Base-by-base conservation (phyloP, 2,329 filamentous ascomycete species). In the Stemphylium vesicarium region DNA sequence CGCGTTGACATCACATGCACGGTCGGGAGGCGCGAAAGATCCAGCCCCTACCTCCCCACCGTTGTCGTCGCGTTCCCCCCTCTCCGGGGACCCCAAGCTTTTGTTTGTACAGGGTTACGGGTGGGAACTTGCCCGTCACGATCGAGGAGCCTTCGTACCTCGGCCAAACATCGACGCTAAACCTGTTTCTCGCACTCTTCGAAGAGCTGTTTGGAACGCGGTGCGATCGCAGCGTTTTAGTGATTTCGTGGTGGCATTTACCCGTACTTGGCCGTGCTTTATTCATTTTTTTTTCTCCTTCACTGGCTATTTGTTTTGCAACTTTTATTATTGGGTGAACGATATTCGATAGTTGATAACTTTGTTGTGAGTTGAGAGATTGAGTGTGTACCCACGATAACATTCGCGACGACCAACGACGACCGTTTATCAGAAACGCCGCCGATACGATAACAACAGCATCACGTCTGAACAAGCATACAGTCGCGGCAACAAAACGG, bases 131-230 rank as follows among this genome's bases (percentile, higher is more conserved):
- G 8, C 20, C 20, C 20, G 2, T 7, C 29, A 18, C 37, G 51
- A 38, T 49, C 44, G 31, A 24, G 6, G 22, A 6, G 22, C 7
- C 7, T 6, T 26, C 29, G 41, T 36, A 43, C 51, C 51, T 53
- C 51, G 51, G 51, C 33, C 41, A 22, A 37, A 18, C 16, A 43
- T 50, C 40, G 32, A 47, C 56, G 52, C 59, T 62, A 62, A 38
- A 20, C 39, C 40, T 26, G 22, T 35, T 46, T 46, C 33, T 37
- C 10, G 1, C 8, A 31, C 16, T n/a, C 37, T 24, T 36, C 13
- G 33, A 32, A 20, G 32, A 55, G 24, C 11, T 43, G 39, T 36
- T 36, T 33, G 22, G 22, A n/a, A 32, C 39, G 29, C 48, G 33
- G 10, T 43, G 41, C 39, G 37, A 51, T 56, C 51, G 29, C 24